Percentiles rank a stretch among this genome's conserved stretches.
phyloP scores from a whole-genome alignment of 495 filamentous ascomycete species.

The Hyaloscypha hepaticicola region DNA sequence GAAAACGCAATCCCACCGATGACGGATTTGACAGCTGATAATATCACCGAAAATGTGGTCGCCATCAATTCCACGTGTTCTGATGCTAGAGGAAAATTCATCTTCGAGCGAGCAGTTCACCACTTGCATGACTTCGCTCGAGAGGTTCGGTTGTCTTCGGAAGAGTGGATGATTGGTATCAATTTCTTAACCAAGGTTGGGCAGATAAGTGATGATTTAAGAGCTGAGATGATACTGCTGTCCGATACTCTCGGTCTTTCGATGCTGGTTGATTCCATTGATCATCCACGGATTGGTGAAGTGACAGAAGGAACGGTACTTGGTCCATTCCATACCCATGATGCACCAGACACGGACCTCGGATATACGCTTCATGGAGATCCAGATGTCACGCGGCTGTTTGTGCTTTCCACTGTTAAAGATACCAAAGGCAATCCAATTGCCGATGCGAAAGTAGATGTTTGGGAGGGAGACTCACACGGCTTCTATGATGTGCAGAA shows the following conservation, averaged over 20 bases:
- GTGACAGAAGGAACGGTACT: conserved; percentile 87
- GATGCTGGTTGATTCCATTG: conserved; percentile 82
- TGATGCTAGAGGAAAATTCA: conserved; percentile 63
- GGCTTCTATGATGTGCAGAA: conserved; percentile 91
- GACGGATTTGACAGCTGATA: conserved; percentile 72
- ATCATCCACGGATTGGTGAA: conserved; percentile 74
- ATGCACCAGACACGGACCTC: conserved; percentile 56
- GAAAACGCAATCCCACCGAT: conserved; percentile 28
- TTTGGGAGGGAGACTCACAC: conserved; percentile 87
- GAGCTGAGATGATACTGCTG: conserved; percentile 61
- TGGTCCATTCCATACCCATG: conserved; percentile 90
- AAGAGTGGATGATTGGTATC: conserved; percentile 74
- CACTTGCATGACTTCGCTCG: conserved; percentile 81
- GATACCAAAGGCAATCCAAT: conserved; percentile 65
- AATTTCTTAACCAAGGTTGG: conserved; percentile 67
- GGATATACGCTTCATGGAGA: conserved; percentile 65
- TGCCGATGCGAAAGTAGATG: conserved; percentile 69
- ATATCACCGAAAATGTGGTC: conserved; percentile 74
- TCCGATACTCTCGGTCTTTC: conserved; percentile 87
- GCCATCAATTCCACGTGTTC: conserved; percentile 69
- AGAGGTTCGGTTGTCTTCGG: conserved; percentile 70
- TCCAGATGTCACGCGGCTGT: conserved; percentile 62
- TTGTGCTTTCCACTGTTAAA: conserved; percentile 70
- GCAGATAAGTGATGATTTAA: conserved; percentile 65
- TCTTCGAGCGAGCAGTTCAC: conserved; percentile 69